Base-by-base conservation (phyloP, 768 basidiomycete species). In the Podaxis sp. region DNA sequence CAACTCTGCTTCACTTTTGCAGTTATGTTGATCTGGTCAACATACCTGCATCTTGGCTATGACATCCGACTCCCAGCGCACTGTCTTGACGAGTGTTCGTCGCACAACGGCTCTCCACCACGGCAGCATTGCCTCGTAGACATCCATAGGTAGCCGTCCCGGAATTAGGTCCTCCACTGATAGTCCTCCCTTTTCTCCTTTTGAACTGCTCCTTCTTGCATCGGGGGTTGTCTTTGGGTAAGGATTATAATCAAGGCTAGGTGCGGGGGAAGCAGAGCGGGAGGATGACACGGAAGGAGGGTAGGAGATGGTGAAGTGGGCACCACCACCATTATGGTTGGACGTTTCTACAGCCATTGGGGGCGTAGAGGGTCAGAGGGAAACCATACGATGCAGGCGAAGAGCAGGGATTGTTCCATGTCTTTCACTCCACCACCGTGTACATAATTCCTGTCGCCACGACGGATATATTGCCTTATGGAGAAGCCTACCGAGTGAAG, bases 11-110 rank as follows among this genome's bases (percentile, higher is more conserved):
- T n/a, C 47, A n/a, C 6, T 55, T 53, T 7, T 17, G 27, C 15
- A n/a, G 24, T 41, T 41, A 29, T 15, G 19, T 5, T 6, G 22
- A 58, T 36, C 7, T 29, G 24, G 49, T 51, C 47, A 50, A 41
- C 77, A 55, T 41, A 85, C 91, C 84, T 93, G 91, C 79, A 91
- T 82, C 41, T 71, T 78, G 2, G 84, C 91, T 47, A 93, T 77
- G 37, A 85, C 66, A 65, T 74, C 66, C 3, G 86, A 88, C 74
- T 94, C 91, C 69, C 76, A 73, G 38, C 79, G 74, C 22, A 93
- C 82, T 41, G 71, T 74, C 61, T 70, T 73, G 43, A 91, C 77
- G 15, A 93, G 74, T 59, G 66, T 70, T 41, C 81, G 72, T 19
- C 92, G 82, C 43, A 90, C 74, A 0, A 75, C 79, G 25, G 86